These are phyloP conservation scores for Aspergillus candidus DNA, from an alignment of 2,329 filamentous ascomycete genomes.

Conservation along the genomic window DNA sequence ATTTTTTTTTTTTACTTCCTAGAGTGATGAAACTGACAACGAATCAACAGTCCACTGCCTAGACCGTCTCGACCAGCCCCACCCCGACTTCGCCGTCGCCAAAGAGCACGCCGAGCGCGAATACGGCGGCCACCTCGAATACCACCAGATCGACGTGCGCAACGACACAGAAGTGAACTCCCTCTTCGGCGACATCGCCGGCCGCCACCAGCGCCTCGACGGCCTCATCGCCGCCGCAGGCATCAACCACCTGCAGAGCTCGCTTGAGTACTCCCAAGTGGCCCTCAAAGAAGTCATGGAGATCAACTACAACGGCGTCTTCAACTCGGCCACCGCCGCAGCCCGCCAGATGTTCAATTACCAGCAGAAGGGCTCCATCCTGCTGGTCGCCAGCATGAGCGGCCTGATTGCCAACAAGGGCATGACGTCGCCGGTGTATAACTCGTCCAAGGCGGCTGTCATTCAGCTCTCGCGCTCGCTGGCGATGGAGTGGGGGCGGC, in stretches of 20 bases:
- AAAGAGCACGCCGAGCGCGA: slow-evolving; percentile 30
- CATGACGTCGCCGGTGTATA: slow-evolving; percentile 42
- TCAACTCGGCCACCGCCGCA: slow-evolving; percentile 43
- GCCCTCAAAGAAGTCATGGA: slow-evolving; percentile 40
- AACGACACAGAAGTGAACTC: slow-evolving; percentile 32
- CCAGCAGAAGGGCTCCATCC: slow-evolving; percentile 45
- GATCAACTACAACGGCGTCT: slow-evolving; percentile 47
- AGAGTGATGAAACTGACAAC: not conserved
- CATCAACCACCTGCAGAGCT: slow-evolving; percentile 38
- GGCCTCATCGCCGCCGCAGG: slow-evolving; percentile 40
- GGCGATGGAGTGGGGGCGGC: slow-evolving; percentile 49
- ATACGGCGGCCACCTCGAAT: slow-evolving; percentile 40
- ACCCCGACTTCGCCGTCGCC: slow-evolving; percentile 38
- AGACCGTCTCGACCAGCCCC: slow-evolving; percentile 41
- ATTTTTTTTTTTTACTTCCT: too few species aligned
- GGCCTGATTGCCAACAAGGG: slow-evolving; percentile 47
- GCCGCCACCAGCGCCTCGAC: slow-evolving; percentile 32
- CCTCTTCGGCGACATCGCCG: slow-evolving; percentile 31
- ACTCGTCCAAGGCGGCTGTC: slow-evolving; percentile 50
- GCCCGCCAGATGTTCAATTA: slow-evolving; percentile 46
- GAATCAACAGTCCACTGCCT: slow-evolving; percentile 41
- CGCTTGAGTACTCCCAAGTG: slow-evolving; percentile 37
- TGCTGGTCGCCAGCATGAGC: slow-evolving; percentile 49
- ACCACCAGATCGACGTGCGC: slow-evolving; percentile 44
- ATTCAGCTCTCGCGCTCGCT: slow-evolving; percentile 47